Base-by-base conservation (phyloP, 768 basidiomycete species). In the Leccinum aurantiacum region DNA sequence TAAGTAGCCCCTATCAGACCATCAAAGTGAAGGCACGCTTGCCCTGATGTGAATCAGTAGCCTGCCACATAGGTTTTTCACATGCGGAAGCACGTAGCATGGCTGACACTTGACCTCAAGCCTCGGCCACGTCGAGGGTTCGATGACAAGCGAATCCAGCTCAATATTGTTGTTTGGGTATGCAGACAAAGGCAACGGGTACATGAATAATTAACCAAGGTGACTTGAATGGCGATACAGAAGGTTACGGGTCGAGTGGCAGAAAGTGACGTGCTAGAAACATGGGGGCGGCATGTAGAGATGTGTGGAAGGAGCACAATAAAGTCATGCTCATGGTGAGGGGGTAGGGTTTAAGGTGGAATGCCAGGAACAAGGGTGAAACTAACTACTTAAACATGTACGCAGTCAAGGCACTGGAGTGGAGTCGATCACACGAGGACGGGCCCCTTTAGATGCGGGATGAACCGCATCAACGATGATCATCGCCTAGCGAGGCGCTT, bases 401-500 rank as follows among this genome's bases (percentile, higher is more conserved):
- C 17, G 10, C 17, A 17, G 38, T 17, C 38, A n/a, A 41, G 38
- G 38, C 17, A 41, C 38, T 41, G 41, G 41, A 44, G 9, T 19
- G 9, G n/a, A 44, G 41, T 46, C n/a, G 27, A 54, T 48, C 24
- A 46, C 31, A 38, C 33, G 44, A 46, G 41, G 46, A 44, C 1
- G 29, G 48, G 17, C 35, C 49, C 41, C 5, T 19, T 44, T 4
- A 19, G 41, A 44, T 22, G 51, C 49, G 38, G 54, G 51, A 15
- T 35, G 3, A 25, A 25, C 49, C 38, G 54, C 49, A 15, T 35
- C 4, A 19, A 44, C 19, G 41, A 19, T 19, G 15, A 15, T 73
- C 56, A 91, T 63, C 90, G 78, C 66, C 90, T 79, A 10, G 88
- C 80, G 35, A 89, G 81, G 51, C 90, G 81, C 69, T 92, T 92